Percentiles rank a stretch among this genome's conserved stretches.
phyloP scores from a whole-genome alignment of 441 rosid species.

The Geranium incanum region DNA sequence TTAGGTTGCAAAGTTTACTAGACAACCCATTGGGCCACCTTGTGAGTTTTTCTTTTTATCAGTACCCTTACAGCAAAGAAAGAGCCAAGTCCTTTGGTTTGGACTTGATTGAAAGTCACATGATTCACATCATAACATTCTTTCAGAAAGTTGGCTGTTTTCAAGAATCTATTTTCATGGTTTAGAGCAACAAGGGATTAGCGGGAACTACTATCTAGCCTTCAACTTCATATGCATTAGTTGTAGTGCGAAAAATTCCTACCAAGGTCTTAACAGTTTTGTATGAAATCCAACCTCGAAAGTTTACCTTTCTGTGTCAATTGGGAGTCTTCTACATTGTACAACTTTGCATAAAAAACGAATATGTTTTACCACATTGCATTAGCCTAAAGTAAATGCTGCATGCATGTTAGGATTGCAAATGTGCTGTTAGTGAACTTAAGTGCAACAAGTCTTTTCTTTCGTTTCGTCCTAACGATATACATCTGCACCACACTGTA shows the following conservation, averaged over 20 bases:
- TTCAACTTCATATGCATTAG: neutral
- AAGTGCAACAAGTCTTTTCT: neutral
- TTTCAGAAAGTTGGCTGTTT: neutral
- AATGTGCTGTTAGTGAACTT: neutral
- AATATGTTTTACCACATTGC: neutral
- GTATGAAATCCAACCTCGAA: neutral
- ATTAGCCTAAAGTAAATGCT: neutral
- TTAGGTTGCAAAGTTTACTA: neutral
- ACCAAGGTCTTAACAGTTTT: neutral
- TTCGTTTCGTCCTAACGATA: neutral
- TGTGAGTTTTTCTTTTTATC: neutral
- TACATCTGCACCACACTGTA: neutral
- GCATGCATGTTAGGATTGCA: neutral
- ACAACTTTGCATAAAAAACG: no score
- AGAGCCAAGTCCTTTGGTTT: neutral
- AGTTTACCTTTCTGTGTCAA: neutral
- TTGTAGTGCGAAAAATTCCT: neutral
- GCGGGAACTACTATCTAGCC: neutral
- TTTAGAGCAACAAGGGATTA: neutral
- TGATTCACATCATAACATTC: neutral
- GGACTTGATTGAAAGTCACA: neutral
- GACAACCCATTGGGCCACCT: neutral
- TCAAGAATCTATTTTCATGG: conserved; percentile 1
- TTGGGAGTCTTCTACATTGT: no score
- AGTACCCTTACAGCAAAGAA: neutral